These are phyloP conservation scores for Beauveria sp. DNA, from an alignment of 2,329 filamentous ascomycete species.

Conservation along the genomic window DNA sequence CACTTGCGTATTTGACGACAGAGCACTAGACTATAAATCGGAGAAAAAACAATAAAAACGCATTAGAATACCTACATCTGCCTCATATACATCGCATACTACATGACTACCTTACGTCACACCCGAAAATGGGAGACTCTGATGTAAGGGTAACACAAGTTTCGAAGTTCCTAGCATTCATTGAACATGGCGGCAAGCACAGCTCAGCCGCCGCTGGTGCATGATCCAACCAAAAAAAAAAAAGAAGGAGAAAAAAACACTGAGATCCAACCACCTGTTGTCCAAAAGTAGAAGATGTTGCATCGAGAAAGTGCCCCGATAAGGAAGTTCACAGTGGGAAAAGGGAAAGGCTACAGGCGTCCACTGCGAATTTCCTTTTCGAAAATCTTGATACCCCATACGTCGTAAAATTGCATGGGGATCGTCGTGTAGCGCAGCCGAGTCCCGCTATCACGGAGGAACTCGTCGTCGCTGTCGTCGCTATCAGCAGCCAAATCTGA, in stretches of 20 bases:
- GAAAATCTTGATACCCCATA: slow-evolving; percentile 47
- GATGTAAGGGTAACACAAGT: background rate
- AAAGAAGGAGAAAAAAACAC: background rate
- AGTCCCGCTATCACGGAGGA: slow-evolving; percentile 23
- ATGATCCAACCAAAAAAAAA: background rate
- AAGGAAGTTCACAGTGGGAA: background rate
- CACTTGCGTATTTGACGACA: background rate
- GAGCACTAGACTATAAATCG: slow-evolving; percentile 1
- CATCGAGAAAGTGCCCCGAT: background rate
- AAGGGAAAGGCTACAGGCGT: slow-evolving; percentile 18
- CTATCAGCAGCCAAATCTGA: slow-evolving; percentile 23
- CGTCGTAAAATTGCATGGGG: slow-evolving; percentile 31
- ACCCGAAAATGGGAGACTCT: background rate
- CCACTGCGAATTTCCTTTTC: slow-evolving; percentile 45
- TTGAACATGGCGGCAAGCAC: background rate
- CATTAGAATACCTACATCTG: slow-evolving; percentile 6
- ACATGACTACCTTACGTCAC: background rate
- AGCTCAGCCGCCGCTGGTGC: background rate
- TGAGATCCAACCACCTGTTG: background rate
- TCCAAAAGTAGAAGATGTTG: background rate
- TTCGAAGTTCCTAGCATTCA: background rate
- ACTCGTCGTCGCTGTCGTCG: slow-evolving; percentile 29
- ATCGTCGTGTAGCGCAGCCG: slow-evolving; percentile 29
- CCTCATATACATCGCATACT: background rate
- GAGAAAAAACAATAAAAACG: slow-evolving; percentile 5